Evolutionary conservation across 352 stramenopile species (phyloP).

Genomic region (Phytophthora tentaculata): DNA sequence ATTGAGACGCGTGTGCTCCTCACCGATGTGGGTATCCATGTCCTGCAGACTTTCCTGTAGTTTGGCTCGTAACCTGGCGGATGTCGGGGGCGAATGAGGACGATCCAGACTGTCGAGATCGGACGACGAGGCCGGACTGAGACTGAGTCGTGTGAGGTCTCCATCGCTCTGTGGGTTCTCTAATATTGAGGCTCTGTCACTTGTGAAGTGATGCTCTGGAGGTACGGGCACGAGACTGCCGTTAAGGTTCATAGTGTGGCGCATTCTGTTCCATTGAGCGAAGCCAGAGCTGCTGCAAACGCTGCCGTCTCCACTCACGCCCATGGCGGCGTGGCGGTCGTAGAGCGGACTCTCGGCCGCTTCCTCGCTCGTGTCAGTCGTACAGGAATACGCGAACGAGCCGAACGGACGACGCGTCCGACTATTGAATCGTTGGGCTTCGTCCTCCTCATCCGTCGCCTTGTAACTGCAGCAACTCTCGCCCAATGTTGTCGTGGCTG

Average conservation of each 20-base stretch:
- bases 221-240: slow-evolving; percentile 53
- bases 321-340: slow-evolving; percentile 21
- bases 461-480: slow-evolving; percentile 68
- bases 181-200: slow-evolving; percentile 18
- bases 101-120: slow-evolving; percentile 39
- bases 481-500: slow-evolving; percentile 63
- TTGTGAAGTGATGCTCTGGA: slow-evolving; percentile 24
- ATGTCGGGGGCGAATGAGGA: slow-evolving; percentile 32
- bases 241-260: slow-evolving; percentile 37
- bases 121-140: slow-evolving; percentile 36
- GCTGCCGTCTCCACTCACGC: slow-evolving; percentile 1
- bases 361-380: slow-evolving; percentile 76
- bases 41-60: slow-evolving; percentile 62
- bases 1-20: slow-evolving; percentile 49
- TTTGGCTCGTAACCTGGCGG: slow-evolving; percentile 64
- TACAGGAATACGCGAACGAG: slow-evolving; percentile 75
- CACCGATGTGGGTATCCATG: slow-evolving; percentile 58
- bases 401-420: slow-evolving; percentile 39
- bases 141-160: slow-evolving; percentile 18
- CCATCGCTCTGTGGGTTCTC: slow-evolving; percentile 50
- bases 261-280: slow-evolving; percentile 55
- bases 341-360: slow-evolving; percentile 31
- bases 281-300: slow-evolving; percentile 37
- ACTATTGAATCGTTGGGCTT: slow-evolving; percentile 5
- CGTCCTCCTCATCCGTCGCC: slow-evolving; percentile 16